phyloP scores from a whole-genome alignment of 1,284 basidiomycete species.

The Ustanciosporium gigantosporum region DNA sequence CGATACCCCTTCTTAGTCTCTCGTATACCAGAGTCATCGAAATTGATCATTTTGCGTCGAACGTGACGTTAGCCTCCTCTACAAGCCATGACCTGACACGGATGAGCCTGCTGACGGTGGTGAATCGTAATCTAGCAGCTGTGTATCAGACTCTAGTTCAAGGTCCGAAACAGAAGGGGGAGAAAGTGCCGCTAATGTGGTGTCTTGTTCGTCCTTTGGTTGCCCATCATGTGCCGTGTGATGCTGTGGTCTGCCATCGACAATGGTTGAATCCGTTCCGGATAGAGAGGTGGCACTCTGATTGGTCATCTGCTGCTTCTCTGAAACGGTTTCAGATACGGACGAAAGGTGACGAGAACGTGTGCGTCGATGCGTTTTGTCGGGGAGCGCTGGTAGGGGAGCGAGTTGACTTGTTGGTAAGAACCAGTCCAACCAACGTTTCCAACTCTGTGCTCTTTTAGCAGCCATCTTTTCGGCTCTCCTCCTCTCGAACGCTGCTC shows the following conservation, averaged over 20 bases:
- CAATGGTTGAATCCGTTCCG: too few species aligned
- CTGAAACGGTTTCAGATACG: neutral
- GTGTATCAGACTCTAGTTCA: neutral
- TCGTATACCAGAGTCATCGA: too few species aligned
- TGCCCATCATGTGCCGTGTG: too few species aligned
- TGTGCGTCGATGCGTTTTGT: neutral
- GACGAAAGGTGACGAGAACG: neutral
- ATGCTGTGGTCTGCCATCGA: too few species aligned
- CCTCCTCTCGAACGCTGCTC: conserved; percentile 83
- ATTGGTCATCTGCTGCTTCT: too few species aligned
- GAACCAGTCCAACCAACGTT: conserved; percentile 27
- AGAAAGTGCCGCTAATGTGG: too few species aligned
- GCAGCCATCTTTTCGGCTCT: conserved; percentile 68
- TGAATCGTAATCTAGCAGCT: neutral
- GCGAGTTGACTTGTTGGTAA: neutral
- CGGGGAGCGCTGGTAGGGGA: too few species aligned
- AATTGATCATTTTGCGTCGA: too few species aligned
- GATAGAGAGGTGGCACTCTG: too few species aligned
- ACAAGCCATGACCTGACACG: neutral
- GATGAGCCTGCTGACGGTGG: neutral
- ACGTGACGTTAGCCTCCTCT: too few species aligned
- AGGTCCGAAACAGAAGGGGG: neutral
- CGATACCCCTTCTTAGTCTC: too few species aligned
- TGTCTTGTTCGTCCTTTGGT: too few species aligned
- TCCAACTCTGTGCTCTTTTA: conserved; percentile 29